Evolutionary conservation across 1,139 yeast genomes (phyloP).

Genomic region (Barnettozyma hawaiiensis): DNA sequence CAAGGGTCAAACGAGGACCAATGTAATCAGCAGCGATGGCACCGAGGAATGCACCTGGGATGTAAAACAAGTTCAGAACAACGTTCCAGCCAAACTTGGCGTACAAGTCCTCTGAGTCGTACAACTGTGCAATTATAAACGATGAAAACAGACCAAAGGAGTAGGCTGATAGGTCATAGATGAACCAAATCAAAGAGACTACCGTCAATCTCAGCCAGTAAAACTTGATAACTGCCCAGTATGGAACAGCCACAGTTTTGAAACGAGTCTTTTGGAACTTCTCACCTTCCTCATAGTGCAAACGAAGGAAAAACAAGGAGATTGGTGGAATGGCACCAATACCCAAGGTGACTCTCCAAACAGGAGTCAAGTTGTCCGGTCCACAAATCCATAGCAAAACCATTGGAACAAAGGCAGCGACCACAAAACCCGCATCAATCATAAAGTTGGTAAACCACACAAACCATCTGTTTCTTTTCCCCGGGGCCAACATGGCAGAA

Average conservation of each 20-base stretch:
- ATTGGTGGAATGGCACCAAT: constrained; percentile 90
- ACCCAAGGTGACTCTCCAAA: constrained; percentile 92
- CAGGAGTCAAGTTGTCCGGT: constrained; percentile 62
- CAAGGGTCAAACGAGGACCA: constrained; percentile 81
- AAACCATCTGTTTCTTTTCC: constrained; percentile 83
- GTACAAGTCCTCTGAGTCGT: constrained; percentile 59
- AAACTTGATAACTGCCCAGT: constrained; percentile 62
- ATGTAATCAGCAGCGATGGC: constrained; percentile 76
- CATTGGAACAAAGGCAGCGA: constrained; percentile 80
- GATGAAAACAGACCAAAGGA: constrained; percentile 84
- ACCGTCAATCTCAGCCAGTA: constrained; percentile 77
- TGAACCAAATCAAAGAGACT: constrained; percentile 80
- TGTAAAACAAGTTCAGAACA: constrained; percentile 77
- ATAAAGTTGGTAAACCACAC: constrained; percentile 82
- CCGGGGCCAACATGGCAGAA: constrained; percentile 68
- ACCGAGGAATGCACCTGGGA: constrained; percentile 87
- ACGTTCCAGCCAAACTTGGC: constrained; percentile 90
- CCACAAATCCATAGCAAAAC: constrained; percentile 81
- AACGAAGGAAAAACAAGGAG: constrained; percentile 67
- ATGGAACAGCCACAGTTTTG: constrained; percentile 61
- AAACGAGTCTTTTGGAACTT: constrained; percentile 67
- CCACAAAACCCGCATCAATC: constrained; percentile 86
- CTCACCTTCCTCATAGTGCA: constrained; percentile 68
- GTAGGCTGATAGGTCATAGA: constrained; percentile 83
- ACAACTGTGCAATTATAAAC: constrained; percentile 52